Evolutionary conservation across 805 yeast genomes (phyloP).

Genomic region (Yarrowia deformans): DNA sequence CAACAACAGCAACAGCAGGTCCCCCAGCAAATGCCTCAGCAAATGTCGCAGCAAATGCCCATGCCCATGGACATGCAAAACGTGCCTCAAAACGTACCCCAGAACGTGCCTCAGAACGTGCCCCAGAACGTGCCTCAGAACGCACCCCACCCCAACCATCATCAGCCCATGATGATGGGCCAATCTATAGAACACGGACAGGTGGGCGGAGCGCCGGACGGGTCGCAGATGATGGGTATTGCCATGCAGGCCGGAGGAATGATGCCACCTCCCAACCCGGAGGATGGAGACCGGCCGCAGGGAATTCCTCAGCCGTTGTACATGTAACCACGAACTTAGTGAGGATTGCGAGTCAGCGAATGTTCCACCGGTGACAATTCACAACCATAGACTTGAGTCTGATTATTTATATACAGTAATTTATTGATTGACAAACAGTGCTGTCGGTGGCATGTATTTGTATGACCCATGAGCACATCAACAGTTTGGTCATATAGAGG

Average conservation of each 20-base stretch:
- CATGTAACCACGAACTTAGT: slow-evolving; percentile 8
- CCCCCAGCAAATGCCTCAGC: background rate
- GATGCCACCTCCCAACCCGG: slow-evolving; percentile 25
- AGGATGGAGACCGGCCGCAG: slow-evolving; percentile 11
- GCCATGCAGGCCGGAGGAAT: slow-evolving; percentile 35
- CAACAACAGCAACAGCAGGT: background rate
- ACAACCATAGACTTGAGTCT: background rate
- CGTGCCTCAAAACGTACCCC: background rate
- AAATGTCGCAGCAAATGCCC: background rate
- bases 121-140: slow-evolving; percentile 3
- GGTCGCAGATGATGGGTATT: slow-evolving; percentile 27
- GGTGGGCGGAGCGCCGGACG: slow-evolving; percentile 1
- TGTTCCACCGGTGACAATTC: too few relatives aligned
- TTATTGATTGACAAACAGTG: slow-evolving; percentile 22
- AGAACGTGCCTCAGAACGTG: background rate
- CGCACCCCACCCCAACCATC: slow-evolving; percentile 1
- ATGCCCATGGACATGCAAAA: background rate
- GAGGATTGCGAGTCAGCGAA: background rate
- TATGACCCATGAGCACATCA: too few relatives aligned
- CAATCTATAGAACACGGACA: slow-evolving; percentile 26
- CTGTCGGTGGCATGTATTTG: background rate
- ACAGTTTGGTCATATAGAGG: background rate
- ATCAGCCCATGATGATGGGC: slow-evolving; percentile 30
- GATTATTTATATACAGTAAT: slow-evolving; percentile 31
- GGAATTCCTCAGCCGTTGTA: slow-evolving; percentile 27